Evolutionary conservation across 1,139 yeast species (phyloP), one percentile per base, ranked within the genome.

Genomic region (Candida anutae): DNA sequence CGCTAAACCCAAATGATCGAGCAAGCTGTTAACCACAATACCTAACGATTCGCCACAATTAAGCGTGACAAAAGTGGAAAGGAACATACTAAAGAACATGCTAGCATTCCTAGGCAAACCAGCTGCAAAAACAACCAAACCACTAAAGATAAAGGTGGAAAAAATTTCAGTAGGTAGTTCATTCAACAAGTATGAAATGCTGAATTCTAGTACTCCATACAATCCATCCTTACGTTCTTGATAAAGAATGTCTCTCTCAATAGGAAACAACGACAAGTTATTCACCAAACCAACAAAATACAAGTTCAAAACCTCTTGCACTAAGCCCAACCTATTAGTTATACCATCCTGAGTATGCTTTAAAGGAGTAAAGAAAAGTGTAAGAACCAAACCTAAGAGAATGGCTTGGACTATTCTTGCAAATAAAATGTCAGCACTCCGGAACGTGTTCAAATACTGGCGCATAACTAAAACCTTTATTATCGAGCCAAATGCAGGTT

Each of bases 1-100:
- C 0, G 93, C 94, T 40, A 84, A 68, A 0, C 94, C 95, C 30
- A 83, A 70, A 46, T 84, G 88, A 31, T 66, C 62, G 43, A 84
- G 77, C 0, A 80, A 41, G n/a, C 88, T 74, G 45, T 82, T 82
- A 37, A 84, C 77, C 26, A 80, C 62, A 5, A 84, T 80, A 1
- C 95, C 95, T 24, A 84, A 58, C 1, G 90, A 78, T 48, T 85
- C 95, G 23, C 95, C 95, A 39, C 85, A 73, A 40, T 79, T 77
- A 11, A 79, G 69, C 16, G 77, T 62, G 10, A 72, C 58, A 28
- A 76, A 56, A 1, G 77, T 48, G 15, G 74, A 58, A 33, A 74
- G 71, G 23, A 77, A 68, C 52, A 77, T 64, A 2, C 77, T 68
- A 42, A 84, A 84, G 45, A 69, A 84, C 69, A 80, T 74, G 1